Evolutionary conservation across 75 land plant species (phyloP), one percentile per base, ranked within the genome.

Genomic region (Cryptomeria japonica): DNA sequence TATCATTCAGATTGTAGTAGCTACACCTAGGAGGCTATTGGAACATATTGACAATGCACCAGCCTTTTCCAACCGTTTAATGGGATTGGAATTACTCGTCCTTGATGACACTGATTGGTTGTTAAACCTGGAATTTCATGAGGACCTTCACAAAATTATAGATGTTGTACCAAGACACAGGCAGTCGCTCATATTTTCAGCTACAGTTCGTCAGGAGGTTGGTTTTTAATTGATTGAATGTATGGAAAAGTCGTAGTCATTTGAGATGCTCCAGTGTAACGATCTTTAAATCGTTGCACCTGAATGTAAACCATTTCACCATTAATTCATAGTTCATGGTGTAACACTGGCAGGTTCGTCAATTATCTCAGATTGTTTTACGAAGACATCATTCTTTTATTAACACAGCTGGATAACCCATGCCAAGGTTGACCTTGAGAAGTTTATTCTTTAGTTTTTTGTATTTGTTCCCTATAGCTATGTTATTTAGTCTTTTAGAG

Each of bases 61-160:
- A 80, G 94, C 92, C 3, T 91, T 96, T 37, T 92, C 94, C 47
- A 87, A 88, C 16, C 96, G 95, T 42, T 87, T 96, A 86, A 94
- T 93, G 93, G 93, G 92, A 41, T 70, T 96, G 84, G 92, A 94
- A 88, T 28, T 96, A 80, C 90, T 96, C 58, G 44, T 96, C 53
- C 90, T 96, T 83, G 98, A 96, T 90, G 98, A 96, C 93, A 95
- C 95, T 51, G 97, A 95, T 58, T 91, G 93, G 84, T 86, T 96
- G 75, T 86, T 96, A 72, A 93, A 94, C 87, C 86, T 95, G 72
- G 97, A 96, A 37, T 95, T 95, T 83, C 91, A 94, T 28, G 92
- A 93, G 39, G 95, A 93, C 53, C 85, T 96, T 51, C 94, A 94
- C 76, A 94, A 90, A 41, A 92, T 96, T 83, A 90, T 95, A 83